Base-by-base conservation (phyloP, 1,284 basidiomycete genomes). In the Malassezia vespertilionis region DNA sequence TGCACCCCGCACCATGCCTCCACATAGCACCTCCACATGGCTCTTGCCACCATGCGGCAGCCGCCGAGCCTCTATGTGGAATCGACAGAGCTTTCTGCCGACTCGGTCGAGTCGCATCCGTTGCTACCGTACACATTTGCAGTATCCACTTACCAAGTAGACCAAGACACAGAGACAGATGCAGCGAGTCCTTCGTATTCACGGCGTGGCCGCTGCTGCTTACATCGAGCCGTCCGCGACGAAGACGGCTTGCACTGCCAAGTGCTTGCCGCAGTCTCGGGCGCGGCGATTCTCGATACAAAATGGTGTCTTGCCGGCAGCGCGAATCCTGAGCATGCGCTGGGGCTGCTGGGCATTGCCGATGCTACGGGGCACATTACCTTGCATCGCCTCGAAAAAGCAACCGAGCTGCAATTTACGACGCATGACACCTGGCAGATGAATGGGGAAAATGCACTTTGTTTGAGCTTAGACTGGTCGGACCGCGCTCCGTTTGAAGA, bases 391-490 rank as follows among this genome's bases (percentile, higher is more conserved):
- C 47, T 63, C 7, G 40, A 39, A 1, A 27, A 32, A 2, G 11
- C 11, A 12, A 28, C 27, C 27, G 17, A 28, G 11, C 40, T 39
- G 7, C 3, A 12, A 2, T 41, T 63, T 18, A 18, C 44, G 15
- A n/a, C 35, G n/a, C 18, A 51, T 3, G 42, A 35, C 3, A 30
- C 33, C 11, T 56, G 64, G 26, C 40, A 40, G n/a, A 46, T 70
- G 47, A 70, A 70, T 45, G 27, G 45, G 6, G 47, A 53, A 7
- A 48, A 52, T 2, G 52, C 59, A 0, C 54, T 70, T 21, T 68
- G 65, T 42, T 54, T 70, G 15, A 66, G 63, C 37, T 52, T 70
- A n/a, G 67, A 70, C 52, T 70, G 60, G 54, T 60, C 59, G 1
- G 58, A 65, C 44, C 54, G 63, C 17, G 11, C 2, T 0, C n/a